Evolutionary conservation across 495 filamentous ascomycete genomes (phyloP).

Genomic region (Trichocladium uniseriatum): DNA sequence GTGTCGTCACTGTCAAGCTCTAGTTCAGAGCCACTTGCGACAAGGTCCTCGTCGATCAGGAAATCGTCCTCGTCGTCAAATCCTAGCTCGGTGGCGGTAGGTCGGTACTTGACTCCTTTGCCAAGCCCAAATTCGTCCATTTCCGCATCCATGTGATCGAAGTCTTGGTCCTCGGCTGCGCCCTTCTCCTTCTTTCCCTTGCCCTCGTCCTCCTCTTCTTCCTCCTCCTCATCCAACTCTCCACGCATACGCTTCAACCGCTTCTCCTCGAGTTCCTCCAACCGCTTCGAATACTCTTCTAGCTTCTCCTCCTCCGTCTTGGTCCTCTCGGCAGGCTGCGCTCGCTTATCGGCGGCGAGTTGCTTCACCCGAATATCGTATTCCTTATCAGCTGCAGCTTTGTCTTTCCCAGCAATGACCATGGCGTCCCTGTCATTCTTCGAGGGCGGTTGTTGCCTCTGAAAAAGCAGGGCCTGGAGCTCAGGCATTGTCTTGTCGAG

Average conservation of each 20-base stretch:
- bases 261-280: conserved; percentile 73
- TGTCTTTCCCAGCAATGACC: conserved; percentile 50
- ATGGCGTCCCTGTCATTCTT: conserved; percentile 53
- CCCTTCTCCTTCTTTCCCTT: conserved; percentile 36
- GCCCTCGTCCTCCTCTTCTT: conserved; percentile 39
- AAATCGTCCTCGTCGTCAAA: conserved; percentile 94
- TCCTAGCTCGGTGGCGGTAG: conserved; percentile 39
- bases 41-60: conserved; percentile 74
- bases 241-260: conserved; percentile 66
- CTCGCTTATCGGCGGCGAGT: conserved; percentile 70
- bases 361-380: conserved; percentile 78
- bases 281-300: conserved; percentile 58
- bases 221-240: conserved; percentile 44
- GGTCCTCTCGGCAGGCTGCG: conserved; percentile 73
- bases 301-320: conserved; percentile 86
- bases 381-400: conserved; percentile 58
- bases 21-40: conserved; percentile 56
- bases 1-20: conserved; percentile 48
- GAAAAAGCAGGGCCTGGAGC: conserved; percentile 60
- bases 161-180: conserved; percentile 15
- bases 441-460: conserved; percentile 18
- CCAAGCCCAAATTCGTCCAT: conserved; percentile 48
- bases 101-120: conserved; percentile 40
- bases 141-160: conserved; percentile 33
- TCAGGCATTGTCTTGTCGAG: conserved; percentile 64